Conservation (phyloP, 2,329 filamentous ascomycete species). For the Aspergillus ibericus region DNA sequence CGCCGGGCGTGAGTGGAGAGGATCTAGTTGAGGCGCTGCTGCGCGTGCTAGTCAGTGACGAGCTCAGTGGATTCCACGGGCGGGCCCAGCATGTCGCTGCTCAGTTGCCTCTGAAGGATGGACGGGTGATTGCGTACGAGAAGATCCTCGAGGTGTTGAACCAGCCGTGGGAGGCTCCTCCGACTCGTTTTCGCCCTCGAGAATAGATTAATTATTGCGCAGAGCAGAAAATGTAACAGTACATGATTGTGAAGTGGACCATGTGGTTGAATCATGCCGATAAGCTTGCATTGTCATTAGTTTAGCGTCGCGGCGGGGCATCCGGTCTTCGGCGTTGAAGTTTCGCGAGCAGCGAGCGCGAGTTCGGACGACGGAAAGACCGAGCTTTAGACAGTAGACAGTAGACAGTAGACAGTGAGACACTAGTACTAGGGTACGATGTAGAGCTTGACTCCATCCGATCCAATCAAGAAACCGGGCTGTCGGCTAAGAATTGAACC, state of each 20-base stretch:
- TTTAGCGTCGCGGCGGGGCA: background rate
- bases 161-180: background rate
- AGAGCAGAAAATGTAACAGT: too few species aligned
- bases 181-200: background rate
- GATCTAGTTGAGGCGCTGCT: constrained; percentile 30
- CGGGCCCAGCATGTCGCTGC: constrained; percentile 12
- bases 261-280: too few species aligned
- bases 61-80: constrained; percentile 3
- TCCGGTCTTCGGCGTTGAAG: background rate
- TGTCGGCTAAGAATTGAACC: background rate
- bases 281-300: too few species aligned
- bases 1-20: constrained; percentile 32
- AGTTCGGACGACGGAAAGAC: background rate
- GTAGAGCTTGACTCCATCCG: background rate
- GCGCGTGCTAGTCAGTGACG: constrained; percentile 12
- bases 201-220: background rate
- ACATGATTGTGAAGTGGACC: too few species aligned
- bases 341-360: background rate
- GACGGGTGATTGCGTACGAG: constrained; percentile 24
- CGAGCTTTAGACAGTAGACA: background rate
- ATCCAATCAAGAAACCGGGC: background rate
- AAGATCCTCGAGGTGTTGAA: constrained; percentile 15
- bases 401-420: too few species aligned
- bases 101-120: constrained; percentile 14
- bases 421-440: too few species aligned